Percentiles rank a stretch among this genome's conserved stretches.
phyloP scores from a whole-genome alignment of 176 grass and related monocot genomes.

The Oryza meridionalis region DNA sequence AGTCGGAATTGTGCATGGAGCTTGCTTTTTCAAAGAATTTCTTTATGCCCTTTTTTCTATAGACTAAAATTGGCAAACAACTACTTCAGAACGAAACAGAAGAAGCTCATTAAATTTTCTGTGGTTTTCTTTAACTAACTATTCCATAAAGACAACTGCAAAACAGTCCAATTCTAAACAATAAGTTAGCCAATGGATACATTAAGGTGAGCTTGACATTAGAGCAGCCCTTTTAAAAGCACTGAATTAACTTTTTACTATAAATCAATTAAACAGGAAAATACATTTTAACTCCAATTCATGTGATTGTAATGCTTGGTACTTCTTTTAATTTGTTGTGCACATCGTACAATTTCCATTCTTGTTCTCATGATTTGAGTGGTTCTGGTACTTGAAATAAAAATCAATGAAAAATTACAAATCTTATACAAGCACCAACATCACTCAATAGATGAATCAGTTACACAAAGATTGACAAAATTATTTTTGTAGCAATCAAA shows the following conservation, averaged over 20 bases:
- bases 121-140: background rate
- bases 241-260: background rate
- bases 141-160: background rate
- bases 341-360: background rate
- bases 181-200: background rate
- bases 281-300: no score
- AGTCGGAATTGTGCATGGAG: background rate
- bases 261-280: no score
- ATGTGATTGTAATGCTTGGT: no score
- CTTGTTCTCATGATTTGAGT: no score
- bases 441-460: no score
- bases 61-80: slow-evolving; percentile 6
- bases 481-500: no score
- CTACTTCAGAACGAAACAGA: background rate
- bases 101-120: background rate
- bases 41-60: background rate
- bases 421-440: no score
- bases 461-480: no score
- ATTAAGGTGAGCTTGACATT: background rate
- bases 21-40: slow-evolving; percentile 3
- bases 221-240: background rate
- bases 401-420: no score
- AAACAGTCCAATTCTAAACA: slow-evolving; percentile 9
- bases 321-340: no score
- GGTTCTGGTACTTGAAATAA: no score